phyloP scores from a whole-genome alignment of 2,329 filamentous ascomycete genomes.

The Lecanosticta acicola region DNA sequence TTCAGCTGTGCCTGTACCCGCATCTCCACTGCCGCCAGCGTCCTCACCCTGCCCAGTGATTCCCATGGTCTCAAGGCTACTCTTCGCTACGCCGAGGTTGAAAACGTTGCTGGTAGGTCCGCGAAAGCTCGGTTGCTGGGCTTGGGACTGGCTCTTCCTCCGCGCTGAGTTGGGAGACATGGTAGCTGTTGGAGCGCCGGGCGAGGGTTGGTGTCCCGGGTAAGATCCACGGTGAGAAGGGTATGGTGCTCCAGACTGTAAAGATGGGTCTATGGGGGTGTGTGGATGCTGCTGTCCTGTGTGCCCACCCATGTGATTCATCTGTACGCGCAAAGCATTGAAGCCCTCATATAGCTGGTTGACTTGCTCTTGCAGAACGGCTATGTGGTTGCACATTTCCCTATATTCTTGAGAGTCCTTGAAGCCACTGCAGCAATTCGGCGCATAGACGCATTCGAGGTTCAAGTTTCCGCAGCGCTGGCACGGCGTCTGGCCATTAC shows the following conservation, averaged over 20 bases:
- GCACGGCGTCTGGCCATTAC: constrained; percentile 61
- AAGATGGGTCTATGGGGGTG: constrained; percentile 33
- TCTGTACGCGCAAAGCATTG: constrained; percentile 56
- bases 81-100: constrained; percentile 80
- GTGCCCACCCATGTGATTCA: constrained; percentile 18
- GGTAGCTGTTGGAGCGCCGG: constrained; percentile 16
- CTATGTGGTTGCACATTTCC: constrained; percentile 69
- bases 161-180: constrained; percentile 31
- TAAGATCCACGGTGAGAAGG: constrained; percentile 16
- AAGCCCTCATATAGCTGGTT: constrained; percentile 68
- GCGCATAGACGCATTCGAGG: constrained; percentile 60
- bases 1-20: constrained; percentile 17
- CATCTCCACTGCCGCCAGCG: constrained; percentile 38
- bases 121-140: constrained; percentile 60
- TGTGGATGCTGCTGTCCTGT: constrained; percentile 12
- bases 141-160: constrained; percentile 31
- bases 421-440: constrained; percentile 72
- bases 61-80: constrained; percentile 82
- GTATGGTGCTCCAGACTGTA: constrained; percentile 23
- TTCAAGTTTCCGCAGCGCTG: constrained; percentile 60
- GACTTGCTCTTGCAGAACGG: constrained; percentile 75
- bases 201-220: constrained; percentile 16
- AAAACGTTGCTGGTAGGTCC: constrained; percentile 82
- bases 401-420: constrained; percentile 92
- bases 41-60: constrained; percentile 64